Conservation (phyloP, 1,139 yeast genomes). For the Candida glucosophila region DNA sequence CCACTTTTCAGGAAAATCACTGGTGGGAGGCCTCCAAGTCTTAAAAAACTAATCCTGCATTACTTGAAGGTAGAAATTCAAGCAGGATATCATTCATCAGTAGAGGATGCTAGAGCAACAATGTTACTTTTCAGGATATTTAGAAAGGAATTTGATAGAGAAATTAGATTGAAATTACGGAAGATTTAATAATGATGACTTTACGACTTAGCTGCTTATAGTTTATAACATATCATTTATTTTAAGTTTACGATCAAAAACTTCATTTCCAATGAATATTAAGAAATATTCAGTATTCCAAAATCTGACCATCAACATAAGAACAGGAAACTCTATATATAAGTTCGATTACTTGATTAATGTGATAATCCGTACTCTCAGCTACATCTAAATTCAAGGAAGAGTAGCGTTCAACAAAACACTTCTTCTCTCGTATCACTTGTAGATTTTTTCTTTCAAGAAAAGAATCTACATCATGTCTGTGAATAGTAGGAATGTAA, state of each 20-base stretch:
- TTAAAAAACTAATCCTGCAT: conserved; percentile 56
- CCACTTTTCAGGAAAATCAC: conserved; percentile 50
- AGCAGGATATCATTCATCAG: conserved; percentile 71
- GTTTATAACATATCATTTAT: not conserved
- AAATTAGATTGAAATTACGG: conserved; percentile 2
- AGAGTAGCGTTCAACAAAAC: too few relatives aligned
- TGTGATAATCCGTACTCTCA: too few relatives aligned
- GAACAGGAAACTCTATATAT: conserved; percentile 31
- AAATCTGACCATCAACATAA: conserved; percentile 26
- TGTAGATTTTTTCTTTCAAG: conserved; percentile 9
- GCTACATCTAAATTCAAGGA: too few relatives aligned
- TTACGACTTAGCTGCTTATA: not conserved
- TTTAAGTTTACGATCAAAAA: not conserved
- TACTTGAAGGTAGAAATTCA: conserved; percentile 61
- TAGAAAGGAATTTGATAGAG: conserved; percentile 51
- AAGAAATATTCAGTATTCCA: conserved; percentile 33
- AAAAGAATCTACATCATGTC: conserved; percentile 9
- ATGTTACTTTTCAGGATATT: conserved; percentile 66
- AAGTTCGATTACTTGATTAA: conserved; percentile 18
- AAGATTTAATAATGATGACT: not conserved
- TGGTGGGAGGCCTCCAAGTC: conserved; percentile 62
- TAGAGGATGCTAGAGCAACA: conserved; percentile 85
- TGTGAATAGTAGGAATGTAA: conserved; percentile 13
- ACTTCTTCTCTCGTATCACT: conserved; percentile 10
- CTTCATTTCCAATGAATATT: too few relatives aligned